These are phyloP conservation scores for Nitzschia palea DNA, from an alignment of 108 stramenopile genomes.

Conservation along the genomic window DNA sequence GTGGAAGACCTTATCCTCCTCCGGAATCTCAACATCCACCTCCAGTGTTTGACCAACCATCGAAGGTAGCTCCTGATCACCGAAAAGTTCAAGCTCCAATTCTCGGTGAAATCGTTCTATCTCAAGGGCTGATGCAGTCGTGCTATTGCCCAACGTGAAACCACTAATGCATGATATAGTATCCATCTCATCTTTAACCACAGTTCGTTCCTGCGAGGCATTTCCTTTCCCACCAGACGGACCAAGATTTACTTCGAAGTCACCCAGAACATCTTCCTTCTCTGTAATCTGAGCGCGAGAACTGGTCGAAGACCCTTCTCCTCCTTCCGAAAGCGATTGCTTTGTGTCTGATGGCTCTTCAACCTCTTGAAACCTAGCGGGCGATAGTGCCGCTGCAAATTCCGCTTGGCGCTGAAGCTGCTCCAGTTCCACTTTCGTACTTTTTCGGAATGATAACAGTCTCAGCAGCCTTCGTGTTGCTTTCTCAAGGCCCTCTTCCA, in stretches of 20 bases:
- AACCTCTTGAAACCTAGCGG: neutral
- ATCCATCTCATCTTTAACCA: neutral
- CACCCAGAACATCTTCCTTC: constrained; percentile 7
- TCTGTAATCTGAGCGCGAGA: constrained; percentile 17
- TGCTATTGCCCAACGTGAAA: constrained; percentile 21
- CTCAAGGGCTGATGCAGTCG: constrained; percentile 15
- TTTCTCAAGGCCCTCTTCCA: constrained; percentile 37
- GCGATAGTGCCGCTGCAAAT: neutral
- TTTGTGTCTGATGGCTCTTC: neutral
- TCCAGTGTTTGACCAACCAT: constrained; percentile 27
- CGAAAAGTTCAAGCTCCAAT: constrained; percentile 33
- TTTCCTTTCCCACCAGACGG: neutral
- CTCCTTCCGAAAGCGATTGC: neutral
- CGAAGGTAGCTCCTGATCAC: constrained; percentile 14
- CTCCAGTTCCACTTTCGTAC: neutral
- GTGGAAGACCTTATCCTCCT: neutral
- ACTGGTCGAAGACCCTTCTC: neutral
- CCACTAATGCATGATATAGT: constrained; percentile 9
- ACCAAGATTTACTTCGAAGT: constrained; percentile 5
- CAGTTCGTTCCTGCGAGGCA: neutral
- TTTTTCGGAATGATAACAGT: neutral
- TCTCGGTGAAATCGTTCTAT: constrained; percentile 34
- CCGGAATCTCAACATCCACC: constrained; percentile 7
- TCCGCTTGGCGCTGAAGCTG: constrained; percentile 2
- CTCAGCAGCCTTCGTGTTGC: constrained; percentile 13